Conservation (phyloP, 2,329 filamentous ascomycete genomes). For the Venturiaceae sp. region DNA sequence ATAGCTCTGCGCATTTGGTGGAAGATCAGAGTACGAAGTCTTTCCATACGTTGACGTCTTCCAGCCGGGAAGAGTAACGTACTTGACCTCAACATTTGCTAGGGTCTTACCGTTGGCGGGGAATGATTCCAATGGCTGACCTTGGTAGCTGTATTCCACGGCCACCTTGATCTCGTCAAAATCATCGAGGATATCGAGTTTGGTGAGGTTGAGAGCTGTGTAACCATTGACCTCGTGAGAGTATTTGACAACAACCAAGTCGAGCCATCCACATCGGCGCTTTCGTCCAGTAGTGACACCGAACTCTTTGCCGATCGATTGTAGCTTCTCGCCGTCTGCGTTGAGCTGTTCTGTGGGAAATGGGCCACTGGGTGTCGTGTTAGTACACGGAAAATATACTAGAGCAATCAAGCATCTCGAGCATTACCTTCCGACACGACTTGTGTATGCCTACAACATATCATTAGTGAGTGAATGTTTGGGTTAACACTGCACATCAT, state of each 20-base stretch:
- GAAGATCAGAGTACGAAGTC: constrained; percentile 53
- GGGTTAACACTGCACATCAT: constrained; percentile 16
- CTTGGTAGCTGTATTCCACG: constrained; percentile 55
- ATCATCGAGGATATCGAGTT: constrained; percentile 61
- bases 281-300: constrained; percentile 49
- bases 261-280: constrained; percentile 55
- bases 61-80: constrained; percentile 63
- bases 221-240: constrained; percentile 52
- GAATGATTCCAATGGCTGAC: constrained; percentile 50
- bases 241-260: constrained; percentile 61
- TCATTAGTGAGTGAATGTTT: background rate
- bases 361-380: constrained; percentile 39
- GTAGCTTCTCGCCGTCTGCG: constrained; percentile 45
- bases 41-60: constrained; percentile 51
- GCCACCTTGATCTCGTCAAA: constrained; percentile 69
- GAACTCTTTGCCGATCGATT: constrained; percentile 45
- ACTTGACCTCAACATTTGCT: constrained; percentile 52
- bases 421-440: constrained; percentile 39
- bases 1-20: constrained; percentile 54
- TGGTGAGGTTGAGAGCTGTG: constrained; percentile 50
- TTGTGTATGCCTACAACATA: constrained; percentile 36
- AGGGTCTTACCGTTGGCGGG: constrained; percentile 53
- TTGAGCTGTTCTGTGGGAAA: constrained; percentile 59
- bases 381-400: background rate
- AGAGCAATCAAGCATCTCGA: constrained; percentile 51